phyloP scores from a whole-genome alignment of 2,329 filamentous ascomycete genomes.

The Colletotrichum spaethianum region DNA sequence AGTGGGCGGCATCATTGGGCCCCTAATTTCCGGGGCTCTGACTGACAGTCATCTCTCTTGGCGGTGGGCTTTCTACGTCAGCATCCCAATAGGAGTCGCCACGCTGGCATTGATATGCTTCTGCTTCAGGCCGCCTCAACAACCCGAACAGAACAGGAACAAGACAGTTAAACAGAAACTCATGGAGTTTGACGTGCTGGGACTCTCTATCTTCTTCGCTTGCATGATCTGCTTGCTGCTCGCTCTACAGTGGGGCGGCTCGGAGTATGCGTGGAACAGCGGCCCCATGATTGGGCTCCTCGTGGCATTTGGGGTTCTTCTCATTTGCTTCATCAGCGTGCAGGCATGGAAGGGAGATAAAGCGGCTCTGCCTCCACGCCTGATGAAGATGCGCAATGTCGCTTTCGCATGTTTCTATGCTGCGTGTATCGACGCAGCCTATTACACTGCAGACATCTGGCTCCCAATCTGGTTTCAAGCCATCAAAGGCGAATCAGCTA shows the following conservation, averaged over 20 bases:
- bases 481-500: conserved; percentile 50
- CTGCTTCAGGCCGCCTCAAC: conserved; percentile 28
- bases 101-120: conserved; percentile 48
- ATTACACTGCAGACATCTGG: conserved; percentile 51
- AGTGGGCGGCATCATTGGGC: conserved; percentile 50
- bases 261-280: conserved; percentile 50
- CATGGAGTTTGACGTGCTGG: conserved; percentile 45
- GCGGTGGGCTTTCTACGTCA: conserved; percentile 51
- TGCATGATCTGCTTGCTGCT: conserved; percentile 57
- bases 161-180: conserved; percentile 30
- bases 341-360: conserved; percentile 52
- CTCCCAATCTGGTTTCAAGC: conserved; percentile 54
- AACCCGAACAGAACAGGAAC: conserved; percentile 34
- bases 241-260: conserved; percentile 61
- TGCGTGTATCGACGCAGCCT: conserved; percentile 43
- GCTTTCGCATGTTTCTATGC: conserved; percentile 44
- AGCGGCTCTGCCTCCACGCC: conserved; percentile 54
- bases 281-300: conserved; percentile 52
- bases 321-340: conserved; percentile 48
- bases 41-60: conserved; percentile 48
- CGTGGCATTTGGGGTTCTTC: conserved; percentile 50
- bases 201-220: conserved; percentile 43
- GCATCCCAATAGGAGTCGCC: conserved; percentile 47
- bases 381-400: conserved; percentile 49
- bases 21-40: conserved; percentile 48